Conservation (phyloP, 2,329 filamentous ascomycete species). For the Orbilia oligospora region DNA sequence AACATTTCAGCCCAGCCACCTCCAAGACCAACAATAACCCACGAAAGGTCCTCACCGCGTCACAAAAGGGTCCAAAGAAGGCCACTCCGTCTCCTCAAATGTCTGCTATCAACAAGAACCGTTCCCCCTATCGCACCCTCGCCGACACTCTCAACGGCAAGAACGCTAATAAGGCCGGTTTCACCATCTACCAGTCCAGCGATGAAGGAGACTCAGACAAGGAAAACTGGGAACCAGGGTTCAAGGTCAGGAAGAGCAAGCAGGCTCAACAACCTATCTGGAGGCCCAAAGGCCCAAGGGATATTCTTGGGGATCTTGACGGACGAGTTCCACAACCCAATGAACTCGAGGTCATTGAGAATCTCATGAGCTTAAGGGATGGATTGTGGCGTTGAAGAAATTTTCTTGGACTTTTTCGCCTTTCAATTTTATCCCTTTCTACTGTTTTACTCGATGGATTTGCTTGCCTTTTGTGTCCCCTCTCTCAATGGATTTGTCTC, state of each 20-base stretch:
- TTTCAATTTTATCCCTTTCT: not conserved
- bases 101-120: slow-evolving; percentile 50
- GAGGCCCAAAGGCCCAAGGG: slow-evolving; percentile 33
- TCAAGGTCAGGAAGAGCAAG: slow-evolving; percentile 37
- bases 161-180: slow-evolving; percentile 41
- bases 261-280: slow-evolving; percentile 41
- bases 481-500: not conserved
- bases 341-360: slow-evolving; percentile 57
- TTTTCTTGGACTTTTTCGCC: not conserved
- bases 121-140: slow-evolving; percentile 41
- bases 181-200: slow-evolving; percentile 58
- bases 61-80: slow-evolving; percentile 54
- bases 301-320: slow-evolving; percentile 44
- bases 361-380: slow-evolving; percentile 54
- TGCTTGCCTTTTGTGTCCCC: not conserved
- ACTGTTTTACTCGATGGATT: not conserved
- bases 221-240: slow-evolving; percentile 55
- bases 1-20: slow-evolving; percentile 37
- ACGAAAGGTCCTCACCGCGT: slow-evolving; percentile 48
- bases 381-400: slow-evolving; percentile 54
- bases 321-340: slow-evolving; percentile 53
- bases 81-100: slow-evolving; percentile 45
- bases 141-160: slow-evolving; percentile 36
- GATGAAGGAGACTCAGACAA: slow-evolving; percentile 57
- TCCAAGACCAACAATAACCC: slow-evolving; percentile 36